Base-by-base conservation (phyloP, 2,329 filamentous ascomycete genomes). In the Fusarium buxicola region DNA sequence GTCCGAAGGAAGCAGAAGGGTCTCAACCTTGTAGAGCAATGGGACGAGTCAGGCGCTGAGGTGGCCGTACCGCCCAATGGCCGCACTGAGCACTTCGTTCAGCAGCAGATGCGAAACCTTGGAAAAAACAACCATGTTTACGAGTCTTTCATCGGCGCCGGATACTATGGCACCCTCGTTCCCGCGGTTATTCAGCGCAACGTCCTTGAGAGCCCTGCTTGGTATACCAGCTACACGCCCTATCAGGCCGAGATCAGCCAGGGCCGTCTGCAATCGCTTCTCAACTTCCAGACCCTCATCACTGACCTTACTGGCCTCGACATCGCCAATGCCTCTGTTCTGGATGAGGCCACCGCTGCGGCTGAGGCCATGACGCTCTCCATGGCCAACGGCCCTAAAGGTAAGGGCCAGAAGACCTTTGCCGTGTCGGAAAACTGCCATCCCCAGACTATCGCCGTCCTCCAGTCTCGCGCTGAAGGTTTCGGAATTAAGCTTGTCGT, bases 191-290 rank as follows among this genome's bases (percentile, higher is more conserved):
- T 98, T 74, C 92, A 95, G 82, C 86, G 94, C 71, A 97, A 97
- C 74, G 86, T 97, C 11, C 82, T 98, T 48, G 93, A 98, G 82
- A 94, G 90, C 76, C 94, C 94, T 9, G 93, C 90, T 7, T 98
- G 94, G 94, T 98, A 98, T 77, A 98, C 94, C 40, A 97, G 93
- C 80, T 98, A 97, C 77, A 97, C 94, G 0, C 94, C 94, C 15
- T 98, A 97, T 78, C 94, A 98, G 80, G 91, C 94, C 5, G 94
- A 98, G 80, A 97, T 97, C 81, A 97, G 92, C 75, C 94, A 98
- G 80, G 94, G 94, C 27, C 88, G 94, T 49, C 79, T 98, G 60
- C 92, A 97, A 81, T 96, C 92, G 5, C 82, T 97, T 43, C 82
- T 98, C 61, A 98, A 97, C 82, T 98, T 93, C 81, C 94, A 98